Percentiles rank a stretch among this genome's conserved stretches.
Conservation (phyloP, 345 rosid genomes). For the Xanthoceras sorbifolium region DNA sequence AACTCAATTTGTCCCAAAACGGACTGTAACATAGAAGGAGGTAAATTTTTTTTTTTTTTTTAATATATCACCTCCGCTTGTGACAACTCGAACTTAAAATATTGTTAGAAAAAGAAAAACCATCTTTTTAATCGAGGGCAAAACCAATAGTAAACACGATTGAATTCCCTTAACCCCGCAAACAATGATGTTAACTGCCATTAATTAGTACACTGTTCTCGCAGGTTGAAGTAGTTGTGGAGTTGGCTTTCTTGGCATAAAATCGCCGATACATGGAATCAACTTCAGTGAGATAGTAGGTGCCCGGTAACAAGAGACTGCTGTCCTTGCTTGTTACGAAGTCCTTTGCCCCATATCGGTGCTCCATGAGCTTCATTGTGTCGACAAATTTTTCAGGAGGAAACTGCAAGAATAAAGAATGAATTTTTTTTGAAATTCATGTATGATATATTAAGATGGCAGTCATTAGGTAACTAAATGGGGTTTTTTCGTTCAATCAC, state of each 20-base stretch:
- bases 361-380: conserved; percentile 91
- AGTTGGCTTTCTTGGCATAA: conserved; percentile 59
- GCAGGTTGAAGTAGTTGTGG: conserved; percentile 1
- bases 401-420: conserved; percentile 43
- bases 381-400: conserved; percentile 81
- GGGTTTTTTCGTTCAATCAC: no score
- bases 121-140: no score
- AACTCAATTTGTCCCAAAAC: no score
- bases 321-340: conserved; percentile 84
- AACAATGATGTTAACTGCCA: neutral
- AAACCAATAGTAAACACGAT: neutral
- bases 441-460: neutral
- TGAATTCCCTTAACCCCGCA: neutral
- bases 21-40: no score
- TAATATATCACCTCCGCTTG: no score
- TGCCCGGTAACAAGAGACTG: conserved; percentile 81
- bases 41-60: no score
- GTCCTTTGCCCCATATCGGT: conserved; percentile 90
- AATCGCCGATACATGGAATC: conserved; percentile 91
- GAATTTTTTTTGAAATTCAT: neutral
- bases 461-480: no score
- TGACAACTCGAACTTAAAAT: no score
- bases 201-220: neutral
- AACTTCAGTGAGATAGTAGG: conserved; percentile 90
- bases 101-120: no score